phyloP scores from a whole-genome alignment of 2,329 filamentous ascomycete species.

The Colletotrichum coccodes region DNA sequence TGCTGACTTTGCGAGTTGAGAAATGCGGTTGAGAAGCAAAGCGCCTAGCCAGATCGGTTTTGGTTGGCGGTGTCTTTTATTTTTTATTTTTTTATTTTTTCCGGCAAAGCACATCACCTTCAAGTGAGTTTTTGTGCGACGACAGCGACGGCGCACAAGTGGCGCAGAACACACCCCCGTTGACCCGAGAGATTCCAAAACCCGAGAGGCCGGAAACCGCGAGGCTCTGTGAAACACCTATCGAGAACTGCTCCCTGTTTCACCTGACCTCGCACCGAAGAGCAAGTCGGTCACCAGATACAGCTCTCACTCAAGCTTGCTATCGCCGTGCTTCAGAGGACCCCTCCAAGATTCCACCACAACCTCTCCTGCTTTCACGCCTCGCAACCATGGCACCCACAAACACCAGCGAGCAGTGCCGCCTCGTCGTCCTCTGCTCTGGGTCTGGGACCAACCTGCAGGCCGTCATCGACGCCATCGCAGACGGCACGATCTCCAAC shows the following conservation, averaged over 20 bases:
- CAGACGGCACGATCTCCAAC: slow-evolving; percentile 49
- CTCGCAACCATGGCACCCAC: slow-evolving; percentile 1
- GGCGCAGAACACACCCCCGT: not conserved
- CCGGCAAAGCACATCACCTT: not conserved
- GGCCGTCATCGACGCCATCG: slow-evolving; percentile 68
- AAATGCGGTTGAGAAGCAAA: slow-evolving; percentile 3
- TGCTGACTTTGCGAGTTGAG: not conserved
- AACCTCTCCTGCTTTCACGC: not conserved
- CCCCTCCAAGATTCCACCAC: no score
- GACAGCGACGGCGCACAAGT: not conserved
- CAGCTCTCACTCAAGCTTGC: not conserved
- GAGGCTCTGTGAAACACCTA: not conserved
- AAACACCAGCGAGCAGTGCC: slow-evolving; percentile 43
- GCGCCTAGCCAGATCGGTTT: not conserved
- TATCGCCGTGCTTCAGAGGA: no score
- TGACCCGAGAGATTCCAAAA: not conserved
- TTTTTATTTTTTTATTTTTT: not conserved
- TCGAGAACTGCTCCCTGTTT: not conserved
- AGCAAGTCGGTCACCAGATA: not conserved
- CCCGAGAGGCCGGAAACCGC: not conserved
- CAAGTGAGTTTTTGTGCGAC: not conserved
- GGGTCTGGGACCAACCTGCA: slow-evolving; percentile 84
- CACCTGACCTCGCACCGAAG: not conserved
- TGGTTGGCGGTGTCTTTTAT: not conserved
- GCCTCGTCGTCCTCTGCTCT: slow-evolving; percentile 75